Percentiles rank a stretch among this genome's conserved stretches.
Conservation (phyloP, 805 yeast species). For the Teunomyces lycoperdinae region DNA sequence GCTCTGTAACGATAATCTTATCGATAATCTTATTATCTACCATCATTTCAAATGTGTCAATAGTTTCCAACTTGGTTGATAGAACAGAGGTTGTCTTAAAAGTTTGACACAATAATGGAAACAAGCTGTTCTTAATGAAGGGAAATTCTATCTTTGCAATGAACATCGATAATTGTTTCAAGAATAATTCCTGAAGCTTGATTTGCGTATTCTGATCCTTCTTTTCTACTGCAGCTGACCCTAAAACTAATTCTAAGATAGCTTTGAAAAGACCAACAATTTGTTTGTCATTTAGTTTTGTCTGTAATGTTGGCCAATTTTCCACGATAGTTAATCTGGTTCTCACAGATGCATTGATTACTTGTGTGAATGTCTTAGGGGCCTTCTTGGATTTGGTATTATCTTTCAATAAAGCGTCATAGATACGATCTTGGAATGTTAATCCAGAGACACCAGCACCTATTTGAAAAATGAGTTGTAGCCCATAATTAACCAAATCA, state of each 20-base stretch:
- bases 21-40: conserved; percentile 64
- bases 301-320: conserved; percentile 45
- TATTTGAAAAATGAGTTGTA: conserved; percentile 57
- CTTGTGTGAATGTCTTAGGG: conserved; percentile 19
- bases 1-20: conserved; percentile 67
- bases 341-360: conserved; percentile 31
- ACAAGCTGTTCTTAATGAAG: conserved; percentile 67
- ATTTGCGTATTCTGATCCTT: conserved; percentile 30
- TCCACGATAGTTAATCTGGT: conserved; percentile 35
- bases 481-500: conserved; percentile 42
- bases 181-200: conserved; percentile 50
- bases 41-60: conserved; percentile 56
- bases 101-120: conserved; percentile 67
- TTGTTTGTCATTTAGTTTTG: conserved; percentile 51
- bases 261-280: conserved; percentile 49
- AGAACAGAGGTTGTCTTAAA: conserved; percentile 84
- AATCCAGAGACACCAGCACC: conserved; percentile 69
- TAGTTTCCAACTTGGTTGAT: conserved; percentile 68
- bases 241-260: conserved; percentile 34
- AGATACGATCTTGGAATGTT: conserved; percentile 70
- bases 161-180: conserved; percentile 41
- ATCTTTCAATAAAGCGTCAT: conserved; percentile 40
- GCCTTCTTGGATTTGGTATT: conserved; percentile 21
- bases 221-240: conserved; percentile 23
- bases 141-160: conserved; percentile 59